These are phyloP conservation scores for Russula emetica DNA, from an alignment of 768 basidiomycete genomes.

Conservation along the genomic window DNA sequence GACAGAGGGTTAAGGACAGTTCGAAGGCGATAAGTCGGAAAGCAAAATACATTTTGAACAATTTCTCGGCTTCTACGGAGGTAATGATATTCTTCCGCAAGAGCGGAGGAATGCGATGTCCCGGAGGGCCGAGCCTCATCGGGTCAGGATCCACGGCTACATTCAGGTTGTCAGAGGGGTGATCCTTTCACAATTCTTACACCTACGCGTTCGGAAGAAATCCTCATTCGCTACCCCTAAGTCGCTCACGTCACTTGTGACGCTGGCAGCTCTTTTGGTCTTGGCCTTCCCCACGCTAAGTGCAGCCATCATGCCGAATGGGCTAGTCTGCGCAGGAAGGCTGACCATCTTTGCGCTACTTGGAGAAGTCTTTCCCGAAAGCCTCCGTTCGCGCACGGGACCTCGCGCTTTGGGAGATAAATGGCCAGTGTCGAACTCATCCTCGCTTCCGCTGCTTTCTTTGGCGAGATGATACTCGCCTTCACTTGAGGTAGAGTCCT, in stretches of 20 bases:
- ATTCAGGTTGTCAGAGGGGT: not conserved
- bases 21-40: not conserved
- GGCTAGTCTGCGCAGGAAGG: conserved; percentile 57
- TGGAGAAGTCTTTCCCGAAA: conserved; percentile 29
- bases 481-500: conserved; percentile 35
- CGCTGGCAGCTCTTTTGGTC: conserved; percentile 27
- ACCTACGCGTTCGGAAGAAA: conserved; percentile 53
- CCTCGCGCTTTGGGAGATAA: conserved; percentile 36
- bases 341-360: conserved; percentile 48
- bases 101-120: conserved; percentile 22
- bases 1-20: conserved; percentile 5
- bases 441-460: conserved; percentile 23
- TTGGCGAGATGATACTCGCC: conserved; percentile 39
- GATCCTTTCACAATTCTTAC: not conserved
- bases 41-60: conserved; percentile 26
- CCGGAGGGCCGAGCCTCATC: conserved; percentile 18
- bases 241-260: conserved; percentile 30
- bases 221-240: conserved; percentile 53
- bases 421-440: conserved; percentile 40
- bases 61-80: conserved; percentile 25
- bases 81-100: conserved; percentile 28
- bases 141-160: conserved; percentile 20
- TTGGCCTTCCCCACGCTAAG: conserved; percentile 46
- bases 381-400: conserved; percentile 31
- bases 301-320: conserved; percentile 74